Conservation (phyloP, 106 monocot species). For the Xerophyta viscosa region DNA sequence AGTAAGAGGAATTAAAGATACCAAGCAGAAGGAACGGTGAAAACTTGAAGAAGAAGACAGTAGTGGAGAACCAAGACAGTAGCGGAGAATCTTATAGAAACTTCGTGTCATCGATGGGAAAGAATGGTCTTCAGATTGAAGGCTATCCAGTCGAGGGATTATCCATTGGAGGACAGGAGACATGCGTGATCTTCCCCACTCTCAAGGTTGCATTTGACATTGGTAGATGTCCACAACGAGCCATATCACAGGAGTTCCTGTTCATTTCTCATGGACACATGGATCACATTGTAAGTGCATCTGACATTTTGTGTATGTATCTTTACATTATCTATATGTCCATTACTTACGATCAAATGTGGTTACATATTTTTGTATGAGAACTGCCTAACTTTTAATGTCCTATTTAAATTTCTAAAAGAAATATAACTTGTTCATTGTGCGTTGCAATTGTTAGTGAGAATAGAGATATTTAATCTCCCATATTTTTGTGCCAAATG, state of each 20-base stretch:
- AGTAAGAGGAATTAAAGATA: too few relatives aligned
- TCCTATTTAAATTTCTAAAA: too few relatives aligned
- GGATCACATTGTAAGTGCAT: conserved; percentile 89
- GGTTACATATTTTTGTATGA: too few relatives aligned
- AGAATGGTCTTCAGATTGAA: conserved; percentile 37
- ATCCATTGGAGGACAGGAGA: conserved; percentile 91
- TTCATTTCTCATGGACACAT: conserved; percentile 95
- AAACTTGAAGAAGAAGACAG: neutral
- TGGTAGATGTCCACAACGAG: conserved; percentile 84
- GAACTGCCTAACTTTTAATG: too few relatives aligned
- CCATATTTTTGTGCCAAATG: too few relatives aligned
- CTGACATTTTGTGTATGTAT: too few relatives aligned
- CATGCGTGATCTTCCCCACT: conserved; percentile 82
- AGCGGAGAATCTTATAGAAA: neutral
- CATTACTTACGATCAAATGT: too few relatives aligned
- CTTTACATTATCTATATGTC: too few relatives aligned
- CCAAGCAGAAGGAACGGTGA: neutral
- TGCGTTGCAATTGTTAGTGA: too few relatives aligned
- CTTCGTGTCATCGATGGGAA: conserved; percentile 17
- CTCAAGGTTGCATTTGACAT: conserved; percentile 89
- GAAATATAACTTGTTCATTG: too few relatives aligned
- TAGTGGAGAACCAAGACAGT: conserved; percentile 5
- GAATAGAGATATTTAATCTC: too few relatives aligned
- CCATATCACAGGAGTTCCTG: conserved; percentile 85
- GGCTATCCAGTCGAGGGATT: conserved; percentile 84